Percentiles rank a stretch among this genome's conserved stretches.
Conservation (phyloP, 2,329 filamentous ascomycete genomes). For the Penicillium sp. region DNA sequence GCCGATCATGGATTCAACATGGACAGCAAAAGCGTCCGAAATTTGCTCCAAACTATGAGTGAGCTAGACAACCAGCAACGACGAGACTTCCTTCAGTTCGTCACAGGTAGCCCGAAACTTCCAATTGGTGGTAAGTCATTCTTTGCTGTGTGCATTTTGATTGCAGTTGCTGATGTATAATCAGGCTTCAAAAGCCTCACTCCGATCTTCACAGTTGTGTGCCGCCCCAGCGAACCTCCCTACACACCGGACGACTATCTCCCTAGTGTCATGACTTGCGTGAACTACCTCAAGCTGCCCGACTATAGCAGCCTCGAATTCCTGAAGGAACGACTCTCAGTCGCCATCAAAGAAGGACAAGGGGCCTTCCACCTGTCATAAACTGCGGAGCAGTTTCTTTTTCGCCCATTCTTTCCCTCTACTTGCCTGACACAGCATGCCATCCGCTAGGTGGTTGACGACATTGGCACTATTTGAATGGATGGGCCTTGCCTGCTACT, state of each 20-base stretch:
- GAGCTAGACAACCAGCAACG: constrained; percentile 71
- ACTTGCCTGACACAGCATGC: not conserved
- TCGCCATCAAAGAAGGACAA: constrained; percentile 91
- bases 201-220: constrained; percentile 98
- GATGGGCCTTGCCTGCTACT: too few species aligned
- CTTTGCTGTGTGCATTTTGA: not conserved
- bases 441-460: constrained; percentile 1
- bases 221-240: constrained; percentile 94
- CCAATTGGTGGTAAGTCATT: constrained; percentile 81
- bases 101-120: constrained; percentile 94
- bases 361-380: constrained; percentile 95
- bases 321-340: constrained; percentile 73
- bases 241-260: constrained; percentile 95
- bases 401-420: too few species aligned
- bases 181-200: constrained; percentile 93
- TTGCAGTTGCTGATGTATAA: constrained; percentile 3
- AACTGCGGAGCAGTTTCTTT: not conserved
- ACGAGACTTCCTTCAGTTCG: constrained; percentile 94
- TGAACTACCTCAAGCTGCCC: constrained; percentile 97
- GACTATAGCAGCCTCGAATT: constrained; percentile 81
- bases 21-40: constrained; percentile 93
- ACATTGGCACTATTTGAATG: constrained; percentile 1
- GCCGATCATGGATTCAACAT: constrained; percentile 98
- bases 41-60: constrained; percentile 92
- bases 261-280: constrained; percentile 99